A percentile compares a stretch with the other conserved stretches of the same genome.
phyloP scores from a whole-genome alignment of 108 stramenopile species.

The Skeletonema grethae region DNA sequence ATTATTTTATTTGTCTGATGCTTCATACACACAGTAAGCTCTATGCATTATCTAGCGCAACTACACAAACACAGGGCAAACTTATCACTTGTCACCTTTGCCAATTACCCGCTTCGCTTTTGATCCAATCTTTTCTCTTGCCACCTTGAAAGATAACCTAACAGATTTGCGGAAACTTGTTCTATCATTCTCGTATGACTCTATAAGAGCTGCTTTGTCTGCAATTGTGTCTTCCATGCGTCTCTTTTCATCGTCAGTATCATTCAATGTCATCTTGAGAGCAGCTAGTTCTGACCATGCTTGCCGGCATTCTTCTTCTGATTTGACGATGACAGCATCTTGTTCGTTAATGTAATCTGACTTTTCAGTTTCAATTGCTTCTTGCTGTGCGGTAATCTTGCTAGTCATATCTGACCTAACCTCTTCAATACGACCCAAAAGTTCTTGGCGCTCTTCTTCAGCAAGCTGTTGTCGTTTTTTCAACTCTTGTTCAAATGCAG shows the following conservation, averaged over 20 bases:
- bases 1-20: too few species aligned
- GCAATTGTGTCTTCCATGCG: conserved; percentile 15
- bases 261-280: conserved; percentile 16
- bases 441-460: conserved; percentile 27
- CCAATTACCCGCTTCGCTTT: conserved; percentile 22
- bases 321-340: conserved; percentile 22
- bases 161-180: conserved; percentile 31
- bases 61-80: not conserved
- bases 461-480: conserved; percentile 16
- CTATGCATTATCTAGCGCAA: too few species aligned
- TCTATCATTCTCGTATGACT: conserved; percentile 29
- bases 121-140: conserved; percentile 39
- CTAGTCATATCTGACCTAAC: conserved; percentile 25
- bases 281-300: conserved; percentile 40
- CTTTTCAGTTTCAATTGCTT: conserved; percentile 13
- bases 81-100: conserved; percentile 8
- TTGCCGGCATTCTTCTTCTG: conserved; percentile 34
- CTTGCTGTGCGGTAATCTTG: conserved; percentile 24
- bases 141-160: conserved; percentile 30
- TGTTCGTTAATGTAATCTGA: conserved; percentile 17
- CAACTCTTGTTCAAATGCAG: conserved; percentile 31
- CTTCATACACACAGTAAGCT: too few species aligned
- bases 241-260: conserved; percentile 12
- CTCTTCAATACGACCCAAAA: conserved; percentile 33
- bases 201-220: conserved; percentile 24